A percentile compares a stretch with the other conserved stretches of the same genome.
phyloP scores from a whole-genome alignment of 345 rosid species.

The Lepidium africanum region DNA sequence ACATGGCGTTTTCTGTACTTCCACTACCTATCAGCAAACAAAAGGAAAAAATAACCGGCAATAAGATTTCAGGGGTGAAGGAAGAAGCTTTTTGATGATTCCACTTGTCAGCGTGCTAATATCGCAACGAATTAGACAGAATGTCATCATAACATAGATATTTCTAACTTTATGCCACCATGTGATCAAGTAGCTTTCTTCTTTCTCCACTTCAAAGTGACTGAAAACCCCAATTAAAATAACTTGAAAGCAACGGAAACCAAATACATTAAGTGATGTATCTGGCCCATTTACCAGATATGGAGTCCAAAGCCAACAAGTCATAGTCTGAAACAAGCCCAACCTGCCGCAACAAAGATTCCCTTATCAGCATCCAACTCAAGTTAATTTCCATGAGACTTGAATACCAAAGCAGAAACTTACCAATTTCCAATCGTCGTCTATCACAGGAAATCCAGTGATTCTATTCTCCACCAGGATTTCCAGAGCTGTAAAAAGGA shows the following conservation, averaged over 20 bases:
- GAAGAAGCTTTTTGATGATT: slow-evolving; percentile 19
- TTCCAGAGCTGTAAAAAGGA: slow-evolving; percentile 51
- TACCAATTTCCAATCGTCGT: slow-evolving; percentile 78
- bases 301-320: slow-evolving; percentile 84
- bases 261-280: neutral
- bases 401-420: slow-evolving; percentile 14
- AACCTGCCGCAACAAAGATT: slow-evolving; percentile 50
- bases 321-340: slow-evolving; percentile 98
- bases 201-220: neutral
- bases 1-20: slow-evolving; percentile 60
- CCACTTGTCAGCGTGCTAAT: slow-evolving; percentile 20
- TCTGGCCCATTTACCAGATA: slow-evolving; percentile 54
- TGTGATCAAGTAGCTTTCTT: slow-evolving; percentile 18
- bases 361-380: neutral
- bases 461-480: slow-evolving; percentile 64
- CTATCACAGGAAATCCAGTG: slow-evolving; percentile 89
- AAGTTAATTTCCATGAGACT: neutral
- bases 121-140: slow-evolving; percentile 2
- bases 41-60: neutral
- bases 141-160: slow-evolving; percentile 21
- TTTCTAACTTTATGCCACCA: neutral
- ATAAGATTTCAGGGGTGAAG: neutral
- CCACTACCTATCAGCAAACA: slow-evolving; percentile 40
- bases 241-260: slow-evolving; percentile 8
- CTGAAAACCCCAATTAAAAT: neutral